Conservation (phyloP, 2,329 filamentous ascomycete species). For the Ceratocystis harringtonii region DNA sequence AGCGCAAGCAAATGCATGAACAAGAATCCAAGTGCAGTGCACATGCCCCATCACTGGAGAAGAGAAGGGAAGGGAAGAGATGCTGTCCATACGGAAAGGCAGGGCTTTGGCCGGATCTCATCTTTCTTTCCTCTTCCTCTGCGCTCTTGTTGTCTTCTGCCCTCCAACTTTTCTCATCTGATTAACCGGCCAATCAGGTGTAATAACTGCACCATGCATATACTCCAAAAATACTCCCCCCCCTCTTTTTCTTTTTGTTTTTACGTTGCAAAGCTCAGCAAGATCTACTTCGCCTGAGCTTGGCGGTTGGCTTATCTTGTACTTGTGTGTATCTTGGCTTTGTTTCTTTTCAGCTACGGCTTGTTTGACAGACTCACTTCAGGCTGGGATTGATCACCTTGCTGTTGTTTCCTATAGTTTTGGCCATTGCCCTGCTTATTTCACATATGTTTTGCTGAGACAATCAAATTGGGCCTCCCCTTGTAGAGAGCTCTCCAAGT, state of each 20-base stretch:
- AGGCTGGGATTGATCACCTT: neutral
- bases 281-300: constrained; percentile 1
- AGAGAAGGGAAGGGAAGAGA: too few species aligned
- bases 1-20: too few species aligned
- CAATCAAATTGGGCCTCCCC: neutral
- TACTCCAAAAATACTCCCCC: neutral
- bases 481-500: neutral
- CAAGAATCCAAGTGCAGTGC: too few species aligned
- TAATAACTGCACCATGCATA: neutral
- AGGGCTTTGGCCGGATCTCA: neutral
- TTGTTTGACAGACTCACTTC: neutral
- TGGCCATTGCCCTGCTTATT: neutral
- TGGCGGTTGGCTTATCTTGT: neutral
- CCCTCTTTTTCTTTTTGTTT: neutral
- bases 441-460: neutral
- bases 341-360: neutral
- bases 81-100: neutral
- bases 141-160: neutral
- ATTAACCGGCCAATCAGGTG: neutral
- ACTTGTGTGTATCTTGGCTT: neutral
- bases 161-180: neutral
- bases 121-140: neutral
- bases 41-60: too few species aligned
- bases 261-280: neutral
- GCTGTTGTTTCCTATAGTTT: neutral